Percentiles rank a stretch among this genome's conserved stretches.
phyloP scores from a whole-genome alignment of 257 asterid species.

The Jaltomata sinuosa region DNA sequence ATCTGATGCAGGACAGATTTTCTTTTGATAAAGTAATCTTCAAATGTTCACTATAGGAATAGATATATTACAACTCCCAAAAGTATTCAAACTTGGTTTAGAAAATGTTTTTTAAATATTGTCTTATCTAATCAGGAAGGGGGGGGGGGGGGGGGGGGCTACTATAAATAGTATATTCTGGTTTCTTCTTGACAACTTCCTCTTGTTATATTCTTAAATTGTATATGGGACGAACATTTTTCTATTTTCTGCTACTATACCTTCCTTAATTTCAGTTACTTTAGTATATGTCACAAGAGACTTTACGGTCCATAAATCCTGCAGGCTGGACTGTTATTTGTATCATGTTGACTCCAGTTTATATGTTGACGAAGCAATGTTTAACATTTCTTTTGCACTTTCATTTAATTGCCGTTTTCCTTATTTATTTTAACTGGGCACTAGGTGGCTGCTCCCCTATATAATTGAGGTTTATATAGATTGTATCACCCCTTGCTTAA shows the following conservation, averaged over 20 bases:
- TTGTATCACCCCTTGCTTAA: neutral
- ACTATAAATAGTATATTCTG: neutral
- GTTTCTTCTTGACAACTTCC: neutral
- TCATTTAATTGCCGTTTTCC: neutral
- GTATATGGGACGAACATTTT: neutral
- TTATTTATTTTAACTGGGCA: neutral
- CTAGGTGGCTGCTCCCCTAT: neutral
- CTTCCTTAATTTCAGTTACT: neutral
- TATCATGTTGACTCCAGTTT: neutral
- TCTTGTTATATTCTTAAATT: neutral
- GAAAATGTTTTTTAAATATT: neutral
- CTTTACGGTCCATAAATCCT: neutral
- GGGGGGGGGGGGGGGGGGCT: neutral
- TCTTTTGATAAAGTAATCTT: neutral
- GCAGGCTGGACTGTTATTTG: neutral
- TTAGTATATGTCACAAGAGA: neutral
- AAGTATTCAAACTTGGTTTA: neutral
- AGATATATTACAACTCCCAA: neutral
- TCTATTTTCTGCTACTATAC: neutral
- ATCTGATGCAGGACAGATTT: neutral
- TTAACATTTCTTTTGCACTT: neutral
- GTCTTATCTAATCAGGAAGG: neutral
- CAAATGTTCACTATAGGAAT: neutral
- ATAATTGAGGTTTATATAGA: neutral
- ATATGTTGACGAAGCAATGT: neutral